These are phyloP conservation scores for Dendrobium catenatum DNA, from an alignment of 106 monocot species.

Conservation along the genomic window DNA sequence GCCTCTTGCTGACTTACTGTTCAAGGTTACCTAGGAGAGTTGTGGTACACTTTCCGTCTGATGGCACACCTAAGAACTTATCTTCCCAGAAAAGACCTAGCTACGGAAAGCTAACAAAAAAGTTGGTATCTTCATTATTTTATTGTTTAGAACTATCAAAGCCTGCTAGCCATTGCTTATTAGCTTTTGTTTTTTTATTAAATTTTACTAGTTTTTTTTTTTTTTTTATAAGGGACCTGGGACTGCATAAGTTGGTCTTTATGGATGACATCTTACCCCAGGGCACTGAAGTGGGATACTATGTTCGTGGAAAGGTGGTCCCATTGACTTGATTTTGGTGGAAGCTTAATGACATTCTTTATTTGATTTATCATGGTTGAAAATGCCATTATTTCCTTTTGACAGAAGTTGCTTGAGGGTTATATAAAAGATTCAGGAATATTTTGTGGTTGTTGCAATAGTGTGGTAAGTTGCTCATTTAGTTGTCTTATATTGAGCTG, in stretches of 20 bases:
- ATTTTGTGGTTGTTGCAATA: conserved; percentile 74
- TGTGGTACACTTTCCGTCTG: conserved; percentile 22
- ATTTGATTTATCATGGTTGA: neutral
- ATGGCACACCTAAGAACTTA: conserved; percentile 23
- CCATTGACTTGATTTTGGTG: neutral
- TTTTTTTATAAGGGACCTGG: conserved; percentile 51
- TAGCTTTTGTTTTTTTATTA: neutral
- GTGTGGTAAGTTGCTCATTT: conserved; percentile 48
- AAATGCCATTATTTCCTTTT: conserved; percentile 2
- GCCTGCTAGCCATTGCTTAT: neutral
- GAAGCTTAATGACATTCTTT: neutral
- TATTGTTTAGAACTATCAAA: neutral
- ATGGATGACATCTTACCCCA: conserved; percentile 82
- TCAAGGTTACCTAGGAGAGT: conserved; percentile 29
- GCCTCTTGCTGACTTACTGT: neutral
- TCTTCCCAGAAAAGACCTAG: conserved; percentile 51
- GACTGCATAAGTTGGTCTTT: conserved; percentile 92
- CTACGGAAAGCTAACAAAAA: conserved; percentile 69
- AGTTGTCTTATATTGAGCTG: neutral
- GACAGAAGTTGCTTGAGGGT: conserved; percentile 79
- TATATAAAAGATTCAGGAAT: conserved; percentile 93
- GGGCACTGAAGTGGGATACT: conserved; percentile 95
- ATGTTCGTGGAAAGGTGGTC: conserved; percentile 82
- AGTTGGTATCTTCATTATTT: conserved; percentile 36
- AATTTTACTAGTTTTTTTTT: conserved; percentile 5